Conservation (phyloP, 257 asterid genomes). For the Nicotiana undulata region DNA sequence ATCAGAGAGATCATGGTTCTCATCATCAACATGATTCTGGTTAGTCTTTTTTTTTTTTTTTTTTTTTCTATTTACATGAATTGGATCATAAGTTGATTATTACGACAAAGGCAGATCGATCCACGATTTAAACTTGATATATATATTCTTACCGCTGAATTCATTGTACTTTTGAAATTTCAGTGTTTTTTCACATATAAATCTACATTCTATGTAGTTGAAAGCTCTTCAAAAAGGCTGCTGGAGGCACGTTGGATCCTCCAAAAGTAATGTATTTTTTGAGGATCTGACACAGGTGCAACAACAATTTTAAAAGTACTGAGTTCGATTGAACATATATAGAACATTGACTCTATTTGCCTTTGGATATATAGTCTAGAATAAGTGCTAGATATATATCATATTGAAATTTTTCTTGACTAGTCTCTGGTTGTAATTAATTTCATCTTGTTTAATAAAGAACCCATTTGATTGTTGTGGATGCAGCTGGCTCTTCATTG, state of each 20-base stretch:
- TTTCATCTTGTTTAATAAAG: background rate
- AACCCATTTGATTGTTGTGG: background rate
- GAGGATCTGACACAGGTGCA: too few relatives aligned
- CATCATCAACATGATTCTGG: conserved; percentile 7
- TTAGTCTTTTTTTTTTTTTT: background rate
- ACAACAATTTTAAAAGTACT: too few relatives aligned
- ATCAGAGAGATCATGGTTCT: conserved; percentile 21
- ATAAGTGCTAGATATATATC: background rate
- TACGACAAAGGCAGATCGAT: background rate
- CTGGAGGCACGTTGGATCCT: too few relatives aligned
- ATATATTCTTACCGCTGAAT: background rate
- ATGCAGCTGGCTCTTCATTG: conserved; percentile 27
- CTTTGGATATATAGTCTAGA: background rate
- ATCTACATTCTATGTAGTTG: background rate
- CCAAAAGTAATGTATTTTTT: too few relatives aligned
- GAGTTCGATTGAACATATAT: background rate
- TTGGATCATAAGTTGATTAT: background rate
- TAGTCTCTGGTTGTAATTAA: background rate
- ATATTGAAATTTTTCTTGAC: background rate
- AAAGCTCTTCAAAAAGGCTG: too few relatives aligned
- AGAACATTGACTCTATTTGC: background rate
- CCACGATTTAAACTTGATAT: background rate
- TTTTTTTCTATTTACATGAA: background rate
- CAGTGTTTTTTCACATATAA: background rate
- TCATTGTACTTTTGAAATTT: background rate